Conservation (phyloP, 2,329 filamentous ascomycete genomes). For the Pseudocercospora vitis region DNA sequence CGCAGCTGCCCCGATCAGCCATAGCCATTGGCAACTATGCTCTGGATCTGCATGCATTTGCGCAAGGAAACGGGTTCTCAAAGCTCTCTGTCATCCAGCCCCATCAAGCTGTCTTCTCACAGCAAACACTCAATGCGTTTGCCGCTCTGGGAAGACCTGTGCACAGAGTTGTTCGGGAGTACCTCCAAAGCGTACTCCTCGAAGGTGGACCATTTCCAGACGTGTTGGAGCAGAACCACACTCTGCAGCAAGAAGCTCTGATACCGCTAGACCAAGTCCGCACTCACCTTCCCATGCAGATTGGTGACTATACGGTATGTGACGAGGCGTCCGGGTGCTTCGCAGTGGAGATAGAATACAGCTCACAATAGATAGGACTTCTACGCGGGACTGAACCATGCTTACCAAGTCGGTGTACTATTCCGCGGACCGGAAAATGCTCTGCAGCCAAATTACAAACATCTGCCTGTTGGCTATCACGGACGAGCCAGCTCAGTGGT, state of each 20-base stretch:
- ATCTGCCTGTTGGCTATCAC: constrained; percentile 80
- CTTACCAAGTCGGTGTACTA: constrained; percentile 68
- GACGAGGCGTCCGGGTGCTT: background rate
- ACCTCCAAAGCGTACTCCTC: constrained; percentile 67
- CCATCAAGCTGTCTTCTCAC: constrained; percentile 62
- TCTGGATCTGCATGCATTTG: constrained; percentile 66
- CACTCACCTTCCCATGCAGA: constrained; percentile 72
- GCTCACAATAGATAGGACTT: constrained; percentile 62
- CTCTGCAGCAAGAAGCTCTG: constrained; percentile 59
- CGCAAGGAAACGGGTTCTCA: constrained; percentile 59
- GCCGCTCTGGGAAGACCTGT: constrained; percentile 68
- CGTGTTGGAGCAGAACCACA: constrained; percentile 62
- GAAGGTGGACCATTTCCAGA: constrained; percentile 59
- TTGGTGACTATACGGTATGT: constrained; percentile 65
- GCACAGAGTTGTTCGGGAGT: constrained; percentile 67
- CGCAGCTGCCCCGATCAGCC: constrained; percentile 61
- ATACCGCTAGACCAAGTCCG: constrained; percentile 60
- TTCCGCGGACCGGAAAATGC: constrained; percentile 73
- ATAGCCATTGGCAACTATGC: constrained; percentile 72
- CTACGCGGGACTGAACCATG: constrained; percentile 78
- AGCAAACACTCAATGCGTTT: constrained; percentile 70
- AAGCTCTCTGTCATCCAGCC: constrained; percentile 57
- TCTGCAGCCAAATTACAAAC: constrained; percentile 77
- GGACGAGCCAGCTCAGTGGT: constrained; percentile 74
- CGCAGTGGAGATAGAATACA: background rate